Evolutionary conservation across 2,329 filamentous ascomycete species (phyloP), one percentile per base, ranked within the genome.

Genomic region (Cylindrodendrum hubeiense): DNA sequence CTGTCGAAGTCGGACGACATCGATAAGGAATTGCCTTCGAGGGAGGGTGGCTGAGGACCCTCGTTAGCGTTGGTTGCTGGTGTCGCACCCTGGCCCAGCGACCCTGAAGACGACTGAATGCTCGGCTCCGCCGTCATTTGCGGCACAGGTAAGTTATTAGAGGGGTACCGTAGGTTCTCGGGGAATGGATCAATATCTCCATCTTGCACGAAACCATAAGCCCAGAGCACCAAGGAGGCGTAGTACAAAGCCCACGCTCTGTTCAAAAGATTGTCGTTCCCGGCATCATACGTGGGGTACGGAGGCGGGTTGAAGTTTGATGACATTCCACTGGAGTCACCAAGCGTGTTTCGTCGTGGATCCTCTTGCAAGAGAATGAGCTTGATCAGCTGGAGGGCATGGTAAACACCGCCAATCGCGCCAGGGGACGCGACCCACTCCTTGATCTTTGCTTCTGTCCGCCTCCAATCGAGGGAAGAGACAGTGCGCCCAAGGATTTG

Each of bases 351-450:
- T 50, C 64, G 59, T 41, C 47, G 63, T 0, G 71, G 63, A 5
- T 71, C 70, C 30, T 73, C 72, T 39, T 71, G 70, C 3, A 75
- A 59, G 44, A 75, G 64, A 33, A 75, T 74, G 37, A 75, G 67
- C 28, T 70, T 69, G 6, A 75, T 60, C 12, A 75, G 68, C 56
- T 75, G 73, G 17, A 75, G 62, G 3, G 73, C 73, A 52, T 75
- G 73, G 30, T 74, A 75, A 5, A 75, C 73, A 7, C 72, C 73
- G 7, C 72, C 73, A 33, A 75, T 75, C 0, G 73, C 73, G 24
- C 73, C 73, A 7, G 73, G 73, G 0, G 73, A 74, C 3, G 73
- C 73, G 3, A 75, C 73, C 71, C 72, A 75, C 33, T 75, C 73
- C 43, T 74, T 75, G 39, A 75, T 75, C 65, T 75, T 75, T 22